These are phyloP conservation scores for Peronospora destructor DNA, from an alignment of 352 stramenopile species.

Conservation along the genomic window DNA sequence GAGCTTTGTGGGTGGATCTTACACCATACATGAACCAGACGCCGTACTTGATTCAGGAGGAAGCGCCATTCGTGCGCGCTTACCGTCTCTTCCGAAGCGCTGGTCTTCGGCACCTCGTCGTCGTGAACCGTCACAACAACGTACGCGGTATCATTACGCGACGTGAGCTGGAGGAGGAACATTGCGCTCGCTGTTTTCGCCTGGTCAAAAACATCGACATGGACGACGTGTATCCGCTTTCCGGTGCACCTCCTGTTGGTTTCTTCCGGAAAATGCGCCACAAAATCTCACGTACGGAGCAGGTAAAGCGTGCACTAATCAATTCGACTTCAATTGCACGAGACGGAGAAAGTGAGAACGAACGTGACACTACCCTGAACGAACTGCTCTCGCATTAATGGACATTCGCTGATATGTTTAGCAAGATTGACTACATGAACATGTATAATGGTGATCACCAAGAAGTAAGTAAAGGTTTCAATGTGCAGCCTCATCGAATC, in stretches of 20 bases:
- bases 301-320: constrained; percentile 68
- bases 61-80: constrained; percentile 90
- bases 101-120: constrained; percentile 92
- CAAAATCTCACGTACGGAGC: constrained; percentile 59
- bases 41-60: constrained; percentile 93
- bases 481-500: not conserved
- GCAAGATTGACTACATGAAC: too few species aligned
- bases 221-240: constrained; percentile 69
- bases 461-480: constrained; percentile 1
- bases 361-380: constrained; percentile 10
- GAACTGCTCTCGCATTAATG: constrained; percentile 22
- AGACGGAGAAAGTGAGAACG: constrained; percentile 7
- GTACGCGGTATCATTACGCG: constrained; percentile 86
- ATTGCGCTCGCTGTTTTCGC: constrained; percentile 71
- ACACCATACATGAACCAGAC: constrained; percentile 97
- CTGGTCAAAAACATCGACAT: constrained; percentile 65
- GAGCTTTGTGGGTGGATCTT: constrained; percentile 91
- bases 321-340: constrained; percentile 23
- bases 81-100: constrained; percentile 96
- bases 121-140: constrained; percentile 90
- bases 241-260: constrained; percentile 38
- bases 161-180: constrained; percentile 73
- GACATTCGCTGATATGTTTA: not conserved
- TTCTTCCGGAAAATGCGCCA: constrained; percentile 60
- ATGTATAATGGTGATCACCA: not conserved